Percentiles rank a stretch among this genome's conserved stretches.
Conservation (phyloP, 441 rosid species). For the Melastoma candidum region DNA sequence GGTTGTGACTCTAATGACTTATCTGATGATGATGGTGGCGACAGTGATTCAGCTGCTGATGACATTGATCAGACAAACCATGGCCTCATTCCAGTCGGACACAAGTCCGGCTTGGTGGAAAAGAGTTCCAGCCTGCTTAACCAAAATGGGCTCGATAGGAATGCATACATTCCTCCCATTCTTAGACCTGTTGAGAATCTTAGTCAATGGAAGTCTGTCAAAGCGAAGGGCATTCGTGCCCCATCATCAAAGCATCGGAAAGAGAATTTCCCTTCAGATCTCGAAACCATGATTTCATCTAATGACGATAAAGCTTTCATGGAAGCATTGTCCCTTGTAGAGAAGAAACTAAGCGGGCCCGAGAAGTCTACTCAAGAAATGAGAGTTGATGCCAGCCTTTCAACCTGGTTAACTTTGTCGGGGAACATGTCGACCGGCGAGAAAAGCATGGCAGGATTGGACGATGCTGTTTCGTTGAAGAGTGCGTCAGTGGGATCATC, state of each 20-base stretch:
- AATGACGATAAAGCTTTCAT: constrained; percentile 6
- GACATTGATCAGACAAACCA: constrained; percentile 17
- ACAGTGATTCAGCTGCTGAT: constrained; percentile 16
- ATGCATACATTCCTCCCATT: constrained; percentile 11
- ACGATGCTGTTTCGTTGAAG: constrained; percentile 26
- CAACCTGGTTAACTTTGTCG: constrained; percentile 72
- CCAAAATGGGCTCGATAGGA: constrained; percentile 8
- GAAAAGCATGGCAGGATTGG: constrained; percentile 17
- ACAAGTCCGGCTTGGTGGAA: constrained; percentile 19
- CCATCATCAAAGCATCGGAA: constrained; percentile 30
- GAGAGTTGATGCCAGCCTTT: constrained; percentile 81
- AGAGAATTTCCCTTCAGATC: constrained; percentile 32
- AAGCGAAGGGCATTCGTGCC: constrained; percentile 18
- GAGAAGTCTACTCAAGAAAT: constrained; percentile 25
- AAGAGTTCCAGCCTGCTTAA: constrained; percentile 15
- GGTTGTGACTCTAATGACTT: constrained; percentile 26
- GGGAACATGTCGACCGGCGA: constrained; percentile 37
- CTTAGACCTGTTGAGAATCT: constrained; percentile 18
- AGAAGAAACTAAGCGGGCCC: constrained; percentile 17
- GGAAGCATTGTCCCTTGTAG: constrained; percentile 17
- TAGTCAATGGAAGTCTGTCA: constrained; percentile 17
- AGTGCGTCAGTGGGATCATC: constrained; percentile 24
- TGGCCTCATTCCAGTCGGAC: constrained; percentile 4
- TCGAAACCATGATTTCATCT: constrained; percentile 27
- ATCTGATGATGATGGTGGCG: constrained; percentile 22